A percentile compares a stretch with the other conserved stretches of the same genome.
Conservation (phyloP, 441 rosid genomes). For the Aleurites moluccanus region DNA sequence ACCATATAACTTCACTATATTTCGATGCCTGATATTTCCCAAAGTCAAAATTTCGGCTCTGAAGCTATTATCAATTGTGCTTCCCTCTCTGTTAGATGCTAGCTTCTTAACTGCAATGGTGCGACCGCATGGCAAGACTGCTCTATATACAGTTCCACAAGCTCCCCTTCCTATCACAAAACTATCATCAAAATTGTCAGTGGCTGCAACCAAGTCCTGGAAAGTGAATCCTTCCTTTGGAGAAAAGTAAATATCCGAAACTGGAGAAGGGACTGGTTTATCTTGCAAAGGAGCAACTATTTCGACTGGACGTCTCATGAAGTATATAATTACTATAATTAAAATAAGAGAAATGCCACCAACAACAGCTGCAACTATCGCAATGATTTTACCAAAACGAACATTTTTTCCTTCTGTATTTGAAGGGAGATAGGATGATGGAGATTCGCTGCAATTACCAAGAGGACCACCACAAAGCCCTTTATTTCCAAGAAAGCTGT, state of each 20-base stretch:
- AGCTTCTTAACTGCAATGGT: conserved; percentile 80
- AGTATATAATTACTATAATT: conserved; percentile 53
- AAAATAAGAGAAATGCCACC: conserved; percentile 77
- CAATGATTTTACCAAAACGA: conserved; percentile 55
- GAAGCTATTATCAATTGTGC: conserved; percentile 73
- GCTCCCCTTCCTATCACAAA: conserved; percentile 81
- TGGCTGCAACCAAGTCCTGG: conserved; percentile 72
- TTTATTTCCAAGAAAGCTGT: conserved; percentile 59
- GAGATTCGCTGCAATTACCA: conserved; percentile 41
- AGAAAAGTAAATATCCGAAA: conserved; percentile 69
- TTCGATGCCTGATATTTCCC: conserved; percentile 88
- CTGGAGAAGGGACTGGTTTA: conserved; percentile 36
- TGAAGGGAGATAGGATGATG: conserved; percentile 39
- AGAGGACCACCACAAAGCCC: conserved; percentile 85
- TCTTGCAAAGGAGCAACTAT: conserved; percentile 55
- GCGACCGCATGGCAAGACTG: conserved; percentile 59
- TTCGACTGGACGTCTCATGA: conserved; percentile 53
- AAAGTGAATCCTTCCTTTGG: conserved; percentile 82
- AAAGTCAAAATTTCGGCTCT: conserved; percentile 79
- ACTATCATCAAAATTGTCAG: conserved; percentile 68
- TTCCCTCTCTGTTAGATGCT: conserved; percentile 75
- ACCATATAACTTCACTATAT: conserved; percentile 87
- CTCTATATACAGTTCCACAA: conserved; percentile 89
- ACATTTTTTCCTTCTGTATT: conserved; percentile 19
- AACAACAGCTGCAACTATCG: conserved; percentile 58